Percentiles rank a stretch among this genome's conserved stretches.
Conservation (phyloP, 2,329 filamentous ascomycete species). For the Neobulgaria alba region DNA sequence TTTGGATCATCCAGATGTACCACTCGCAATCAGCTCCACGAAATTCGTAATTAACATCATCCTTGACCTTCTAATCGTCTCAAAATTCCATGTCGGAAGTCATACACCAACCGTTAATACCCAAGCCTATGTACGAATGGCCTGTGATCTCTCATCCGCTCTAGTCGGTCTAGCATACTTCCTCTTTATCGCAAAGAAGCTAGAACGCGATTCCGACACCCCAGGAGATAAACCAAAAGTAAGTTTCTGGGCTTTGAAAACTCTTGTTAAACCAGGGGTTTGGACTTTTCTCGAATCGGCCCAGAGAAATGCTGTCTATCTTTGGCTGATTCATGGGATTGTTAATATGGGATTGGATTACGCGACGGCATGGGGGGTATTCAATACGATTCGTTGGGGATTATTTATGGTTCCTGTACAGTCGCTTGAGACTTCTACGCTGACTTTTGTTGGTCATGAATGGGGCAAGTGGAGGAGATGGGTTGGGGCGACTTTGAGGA, state of each 20-base stretch:
- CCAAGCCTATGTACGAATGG: constrained; percentile 55
- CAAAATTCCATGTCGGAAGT: constrained; percentile 50
- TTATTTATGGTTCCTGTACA: constrained; percentile 66
- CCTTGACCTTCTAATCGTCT: constrained; percentile 58
- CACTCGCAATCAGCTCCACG: constrained; percentile 53
- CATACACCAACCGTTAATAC: constrained; percentile 50
- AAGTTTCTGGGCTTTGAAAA: constrained; percentile 36
- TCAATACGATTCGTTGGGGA: constrained; percentile 67
- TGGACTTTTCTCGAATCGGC: constrained; percentile 57
- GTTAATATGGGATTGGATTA: constrained; percentile 55
- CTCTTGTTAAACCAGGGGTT: constrained; percentile 47
- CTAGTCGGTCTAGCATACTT: constrained; percentile 53
- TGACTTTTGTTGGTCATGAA: constrained; percentile 57
- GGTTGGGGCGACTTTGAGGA: constrained; percentile 25
- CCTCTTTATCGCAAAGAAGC: constrained; percentile 27
- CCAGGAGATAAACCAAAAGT: constrained; percentile 27
- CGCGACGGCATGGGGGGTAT: constrained; percentile 65
- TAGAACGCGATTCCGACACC: constrained; percentile 5
- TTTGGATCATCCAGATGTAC: constrained; percentile 61
- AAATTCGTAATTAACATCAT: constrained; percentile 61
- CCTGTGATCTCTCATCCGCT: constrained; percentile 49
- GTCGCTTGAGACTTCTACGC: constrained; percentile 54
- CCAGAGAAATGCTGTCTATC: constrained; percentile 59
- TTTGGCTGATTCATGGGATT: constrained; percentile 61
- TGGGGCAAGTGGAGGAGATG: constrained; percentile 47